Percentiles rank a stretch among this genome's conserved stretches.
Conservation (phyloP, 805 yeast genomes). For the Starmerella gropengiesseri region DNA sequence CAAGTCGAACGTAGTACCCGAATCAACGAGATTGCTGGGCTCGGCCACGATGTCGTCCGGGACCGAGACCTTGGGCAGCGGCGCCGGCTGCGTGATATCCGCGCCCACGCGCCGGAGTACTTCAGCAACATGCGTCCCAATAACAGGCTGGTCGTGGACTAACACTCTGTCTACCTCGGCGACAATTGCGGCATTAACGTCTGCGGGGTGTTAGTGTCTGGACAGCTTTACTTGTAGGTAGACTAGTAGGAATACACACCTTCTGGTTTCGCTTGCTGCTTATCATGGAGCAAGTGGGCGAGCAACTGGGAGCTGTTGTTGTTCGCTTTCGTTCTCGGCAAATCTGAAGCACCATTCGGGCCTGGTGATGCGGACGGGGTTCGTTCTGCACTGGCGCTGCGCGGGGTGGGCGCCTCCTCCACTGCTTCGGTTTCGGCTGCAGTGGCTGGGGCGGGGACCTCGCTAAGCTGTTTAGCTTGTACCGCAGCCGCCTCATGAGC, state of each 20-base stretch:
- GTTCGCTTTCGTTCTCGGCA: slow-evolving; percentile 31
- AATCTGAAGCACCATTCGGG: slow-evolving; percentile 46
- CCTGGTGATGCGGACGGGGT: background rate
- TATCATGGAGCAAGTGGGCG: slow-evolving; percentile 72
- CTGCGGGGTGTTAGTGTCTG: slow-evolving; percentile 13
- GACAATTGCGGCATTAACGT: slow-evolving; percentile 1
- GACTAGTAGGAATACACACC: slow-evolving; percentile 24
- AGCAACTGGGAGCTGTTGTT: slow-evolving; percentile 64
- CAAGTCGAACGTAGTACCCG: slow-evolving; percentile 20
- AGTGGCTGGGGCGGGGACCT: no score
- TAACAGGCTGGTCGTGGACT: background rate
- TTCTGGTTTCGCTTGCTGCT: slow-evolving; percentile 26
- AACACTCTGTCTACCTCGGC: background rate
- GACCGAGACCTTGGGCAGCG: slow-evolving; percentile 3
- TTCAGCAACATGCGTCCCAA: slow-evolving; percentile 5
- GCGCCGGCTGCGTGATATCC: slow-evolving; percentile 14
- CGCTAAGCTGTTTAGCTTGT: no score
- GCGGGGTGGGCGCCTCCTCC: background rate
- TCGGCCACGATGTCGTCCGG: background rate
- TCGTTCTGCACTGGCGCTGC: background rate
- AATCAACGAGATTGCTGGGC: slow-evolving; percentile 13
- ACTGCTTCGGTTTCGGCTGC: no score
- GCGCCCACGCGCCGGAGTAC: slow-evolving; percentile 13
- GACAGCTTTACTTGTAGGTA: background rate
- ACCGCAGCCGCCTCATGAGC: no score